Percentiles rank a stretch among this genome's conserved stretches.
Conservation (phyloP, 257 asterid species). For the Jaltomata sinuosa region DNA sequence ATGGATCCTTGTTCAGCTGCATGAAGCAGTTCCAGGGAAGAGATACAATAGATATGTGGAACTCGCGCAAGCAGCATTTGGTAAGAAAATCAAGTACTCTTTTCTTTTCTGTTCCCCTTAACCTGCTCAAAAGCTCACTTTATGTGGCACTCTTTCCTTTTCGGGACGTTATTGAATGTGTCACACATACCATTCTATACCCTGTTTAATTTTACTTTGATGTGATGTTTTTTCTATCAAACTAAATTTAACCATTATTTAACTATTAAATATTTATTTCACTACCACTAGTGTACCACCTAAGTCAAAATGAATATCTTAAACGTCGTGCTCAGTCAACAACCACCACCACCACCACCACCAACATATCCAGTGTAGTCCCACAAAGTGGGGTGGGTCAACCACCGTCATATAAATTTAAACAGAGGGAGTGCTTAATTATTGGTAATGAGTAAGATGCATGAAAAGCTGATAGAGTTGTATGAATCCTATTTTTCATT, state of each 20-base stretch:
- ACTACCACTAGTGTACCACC: neutral
- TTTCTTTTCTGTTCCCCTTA: no score
- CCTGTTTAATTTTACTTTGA: neutral
- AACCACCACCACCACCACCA: no score
- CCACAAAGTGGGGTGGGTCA: no score
- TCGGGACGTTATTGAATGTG: neutral
- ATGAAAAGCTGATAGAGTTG: neutral
- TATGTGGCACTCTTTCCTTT: neutral
- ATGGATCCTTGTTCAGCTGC: slow-evolving; percentile 97
- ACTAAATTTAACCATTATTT: neutral
- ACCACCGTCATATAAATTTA: neutral
- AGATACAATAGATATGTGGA: slow-evolving; percentile 95
- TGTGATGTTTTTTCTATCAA: neutral
- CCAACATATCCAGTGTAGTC: no score
- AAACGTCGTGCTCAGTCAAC: neutral
- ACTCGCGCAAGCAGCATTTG: slow-evolving; percentile 98
- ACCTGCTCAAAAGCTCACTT: neutral
- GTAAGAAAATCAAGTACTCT: slow-evolving; percentile 24
- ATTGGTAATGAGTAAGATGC: neutral
- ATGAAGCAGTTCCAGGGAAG: slow-evolving; percentile 98
- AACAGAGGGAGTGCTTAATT: neutral
- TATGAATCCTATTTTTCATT: neutral
- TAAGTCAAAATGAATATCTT: neutral
- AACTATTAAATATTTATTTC: neutral
- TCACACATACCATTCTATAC: neutral